A percentile compares a stretch with the other conserved stretches of the same genome.
phyloP scores from a whole-genome alignment of 257 asterid genomes.

The Solanum corneliomulleri region DNA sequence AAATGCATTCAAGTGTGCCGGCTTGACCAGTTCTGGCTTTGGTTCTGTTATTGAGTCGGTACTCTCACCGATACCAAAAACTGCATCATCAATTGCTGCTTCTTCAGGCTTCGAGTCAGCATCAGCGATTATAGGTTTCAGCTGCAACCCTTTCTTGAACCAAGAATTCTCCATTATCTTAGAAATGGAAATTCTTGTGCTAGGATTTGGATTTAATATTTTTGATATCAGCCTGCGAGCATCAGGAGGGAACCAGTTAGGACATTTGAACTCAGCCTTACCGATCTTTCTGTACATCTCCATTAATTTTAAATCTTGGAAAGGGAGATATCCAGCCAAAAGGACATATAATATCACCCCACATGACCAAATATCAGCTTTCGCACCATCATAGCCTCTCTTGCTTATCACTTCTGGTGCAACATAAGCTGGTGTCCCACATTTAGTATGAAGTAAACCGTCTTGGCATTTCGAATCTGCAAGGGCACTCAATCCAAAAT shows the following conservation, averaged over 20 bases:
- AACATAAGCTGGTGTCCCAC: slow-evolving; percentile 86
- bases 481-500: slow-evolving; percentile 44
- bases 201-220: slow-evolving; percentile 63
- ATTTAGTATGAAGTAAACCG: slow-evolving; percentile 55
- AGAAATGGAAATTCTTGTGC: slow-evolving; percentile 46
- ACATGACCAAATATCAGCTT: slow-evolving; percentile 78
- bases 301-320: slow-evolving; percentile 54
- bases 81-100: neutral
- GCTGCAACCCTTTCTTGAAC: slow-evolving; percentile 36
- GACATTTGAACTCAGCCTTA: slow-evolving; percentile 57
- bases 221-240: slow-evolving; percentile 49
- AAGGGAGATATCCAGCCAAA: slow-evolving; percentile 44
- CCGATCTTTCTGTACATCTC: slow-evolving; percentile 68
- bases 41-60: neutral
- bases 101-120: neutral
- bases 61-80: neutral
- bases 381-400: slow-evolving; percentile 71
- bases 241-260: slow-evolving; percentile 51
- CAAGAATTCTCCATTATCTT: slow-evolving; percentile 61
- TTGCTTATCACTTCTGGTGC: slow-evolving; percentile 73
- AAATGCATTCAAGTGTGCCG: slow-evolving; percentile 52
- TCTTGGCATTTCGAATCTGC: slow-evolving; percentile 50
- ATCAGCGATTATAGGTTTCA: neutral
- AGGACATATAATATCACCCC: slow-evolving; percentile 69
- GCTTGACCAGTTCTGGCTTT: slow-evolving; percentile 28